Evolutionary conservation across 306 rosid species (phyloP).

Genomic region (Rosa lucieae): DNA sequence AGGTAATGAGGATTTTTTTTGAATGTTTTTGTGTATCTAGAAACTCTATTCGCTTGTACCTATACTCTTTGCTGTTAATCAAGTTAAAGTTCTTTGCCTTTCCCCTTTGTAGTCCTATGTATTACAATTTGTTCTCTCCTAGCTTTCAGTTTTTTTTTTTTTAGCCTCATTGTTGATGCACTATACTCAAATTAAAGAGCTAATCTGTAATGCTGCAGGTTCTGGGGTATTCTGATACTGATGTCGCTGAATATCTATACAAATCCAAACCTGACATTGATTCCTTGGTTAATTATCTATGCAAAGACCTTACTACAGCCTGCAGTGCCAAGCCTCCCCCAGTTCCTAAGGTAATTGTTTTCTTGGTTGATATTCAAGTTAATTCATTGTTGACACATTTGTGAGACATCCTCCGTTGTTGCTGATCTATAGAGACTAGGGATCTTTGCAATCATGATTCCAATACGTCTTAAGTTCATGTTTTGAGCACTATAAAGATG

Average conservation of each 20-base stretch:
- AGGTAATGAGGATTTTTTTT: conserved; percentile 39
- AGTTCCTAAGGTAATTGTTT: conserved; percentile 75
- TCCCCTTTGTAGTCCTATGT: not conserved
- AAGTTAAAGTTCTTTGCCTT: conserved; percentile 4
- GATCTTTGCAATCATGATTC: not conserved
- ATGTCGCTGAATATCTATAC: conserved; percentile 83
- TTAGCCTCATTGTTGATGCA: not conserved
- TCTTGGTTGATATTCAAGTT: conserved; percentile 26
- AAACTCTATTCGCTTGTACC: not conserved
- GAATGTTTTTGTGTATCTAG: not conserved
- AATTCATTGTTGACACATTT: conserved; percentile 8
- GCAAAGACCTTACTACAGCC: conserved; percentile 71
- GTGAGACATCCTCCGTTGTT: not conserved
- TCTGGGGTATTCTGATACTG: conserved; percentile 88
- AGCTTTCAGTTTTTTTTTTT: not conserved
- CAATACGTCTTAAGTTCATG: not conserved
- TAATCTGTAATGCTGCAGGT: conserved; percentile 53
- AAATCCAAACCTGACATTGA: conserved; percentile 61
- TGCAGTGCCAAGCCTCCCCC: conserved; percentile 83
- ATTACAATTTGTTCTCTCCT: not conserved
- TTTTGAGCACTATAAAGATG: not conserved
- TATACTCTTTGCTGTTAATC: not conserved
- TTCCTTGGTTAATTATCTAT: conserved; percentile 60
- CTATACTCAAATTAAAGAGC: conserved; percentile 5
- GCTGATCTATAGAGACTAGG: not conserved